These are phyloP conservation scores for Acanthamoeba sp. DNA, from an alignment of 208 protist genomes.

Conservation along the genomic window DNA sequence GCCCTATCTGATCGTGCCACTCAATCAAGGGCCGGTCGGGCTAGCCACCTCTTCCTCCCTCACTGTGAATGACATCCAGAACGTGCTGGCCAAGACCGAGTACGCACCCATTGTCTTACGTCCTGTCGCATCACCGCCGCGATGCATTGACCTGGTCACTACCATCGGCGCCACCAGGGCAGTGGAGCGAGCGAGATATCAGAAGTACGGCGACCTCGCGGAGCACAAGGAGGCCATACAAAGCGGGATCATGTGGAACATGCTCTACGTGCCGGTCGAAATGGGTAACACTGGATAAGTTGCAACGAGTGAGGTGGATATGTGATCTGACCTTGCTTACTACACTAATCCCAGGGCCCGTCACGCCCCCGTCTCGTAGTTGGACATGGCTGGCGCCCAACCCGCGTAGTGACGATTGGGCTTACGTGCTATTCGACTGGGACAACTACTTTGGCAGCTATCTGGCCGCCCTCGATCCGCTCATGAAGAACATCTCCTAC, in stretches of 20 bases:
- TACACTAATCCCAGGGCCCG: neutral
- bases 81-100: neutral
- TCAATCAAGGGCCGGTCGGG: neutral
- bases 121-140: too few species aligned
- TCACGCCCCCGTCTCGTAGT: neutral
- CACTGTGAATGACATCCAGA: neutral
- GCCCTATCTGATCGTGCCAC: neutral
- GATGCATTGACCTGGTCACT: neutral
- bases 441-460: slow-evolving; percentile 42
- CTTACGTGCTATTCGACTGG: slow-evolving; percentile 27
- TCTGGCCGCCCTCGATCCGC: neutral
- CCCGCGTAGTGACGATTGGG: neutral
- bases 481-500: slow-evolving; percentile 53
- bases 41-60: neutral
- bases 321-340: too few species aligned
- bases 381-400: neutral
- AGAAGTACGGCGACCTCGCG: neutral
- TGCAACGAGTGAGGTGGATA: too few species aligned
- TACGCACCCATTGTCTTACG: neutral
- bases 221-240: neutral
- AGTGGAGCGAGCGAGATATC: neutral
- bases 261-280: neutral
- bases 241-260: neutral
- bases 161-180: neutral
- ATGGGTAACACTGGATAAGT: neutral